These are phyloP conservation scores for Apiospora koreana DNA, from an alignment of 2,329 filamentous ascomycete species.

Conservation along the genomic window DNA sequence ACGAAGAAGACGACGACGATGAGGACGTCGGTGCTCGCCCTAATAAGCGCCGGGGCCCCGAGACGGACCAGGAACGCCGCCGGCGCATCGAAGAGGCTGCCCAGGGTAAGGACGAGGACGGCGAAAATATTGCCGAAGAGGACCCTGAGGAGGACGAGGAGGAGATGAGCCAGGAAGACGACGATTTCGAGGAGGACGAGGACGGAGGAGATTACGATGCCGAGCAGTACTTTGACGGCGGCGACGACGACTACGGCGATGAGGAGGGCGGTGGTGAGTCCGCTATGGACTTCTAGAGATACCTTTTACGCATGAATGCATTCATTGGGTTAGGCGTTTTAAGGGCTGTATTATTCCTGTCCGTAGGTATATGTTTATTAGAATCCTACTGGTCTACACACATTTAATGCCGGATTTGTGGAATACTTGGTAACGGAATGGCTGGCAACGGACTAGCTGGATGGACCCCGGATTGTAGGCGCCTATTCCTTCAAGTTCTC, in stretches of 20 bases:
- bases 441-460: no score
- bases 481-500: slow-evolving; percentile 18
- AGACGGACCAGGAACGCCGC: slow-evolving; percentile 36
- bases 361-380: not conserved
- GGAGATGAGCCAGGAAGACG: slow-evolving; percentile 44
- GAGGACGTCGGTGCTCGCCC: slow-evolving; percentile 19
- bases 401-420: no score
- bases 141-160: slow-evolving; percentile 47
- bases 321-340: slow-evolving; percentile 1
- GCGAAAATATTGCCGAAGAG: slow-evolving; percentile 33
- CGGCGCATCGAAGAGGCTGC: slow-evolving; percentile 31
- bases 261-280: slow-evolving; percentile 47
- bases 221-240: slow-evolving; percentile 61
- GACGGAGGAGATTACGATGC: slow-evolving; percentile 63
- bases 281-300: slow-evolving; percentile 9
- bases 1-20: slow-evolving; percentile 26
- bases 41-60: slow-evolving; percentile 24
- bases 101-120: slow-evolving; percentile 38
- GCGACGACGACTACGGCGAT: slow-evolving; percentile 53
- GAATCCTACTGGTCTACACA: not conserved
- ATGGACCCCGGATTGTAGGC: no score
- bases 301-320: not conserved
- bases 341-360: not conserved
- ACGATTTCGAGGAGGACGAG: slow-evolving; percentile 55
- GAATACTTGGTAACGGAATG: no score